phyloP scores from a whole-genome alignment of 2,329 filamentous ascomycete species.

The Cadophora gregata region DNA sequence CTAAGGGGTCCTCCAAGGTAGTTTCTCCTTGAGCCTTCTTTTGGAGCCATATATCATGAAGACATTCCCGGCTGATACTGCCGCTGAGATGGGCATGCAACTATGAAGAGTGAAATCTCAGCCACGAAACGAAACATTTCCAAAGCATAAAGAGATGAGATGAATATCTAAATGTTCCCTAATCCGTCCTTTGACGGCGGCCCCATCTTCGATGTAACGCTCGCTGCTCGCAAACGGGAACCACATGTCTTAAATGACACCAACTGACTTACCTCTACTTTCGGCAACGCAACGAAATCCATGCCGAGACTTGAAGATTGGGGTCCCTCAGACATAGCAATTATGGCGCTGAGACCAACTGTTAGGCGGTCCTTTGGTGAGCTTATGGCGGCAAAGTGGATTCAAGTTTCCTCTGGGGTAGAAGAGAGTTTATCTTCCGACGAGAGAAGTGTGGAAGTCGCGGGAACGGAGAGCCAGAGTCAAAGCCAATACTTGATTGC shows the following conservation, averaged over 20 bases:
- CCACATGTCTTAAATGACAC: conserved; percentile 26
- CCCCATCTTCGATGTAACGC: conserved; percentile 18
- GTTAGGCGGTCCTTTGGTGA: background rate
- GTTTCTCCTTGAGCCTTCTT: conserved; percentile 60
- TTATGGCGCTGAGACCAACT: conserved; percentile 16
- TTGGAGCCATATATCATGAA: conserved; percentile 75
- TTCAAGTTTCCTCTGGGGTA: background rate
- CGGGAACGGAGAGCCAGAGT: background rate
- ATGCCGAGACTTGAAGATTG: conserved; percentile 25
- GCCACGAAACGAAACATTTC: conserved; percentile 28
- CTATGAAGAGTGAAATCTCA: conserved; percentile 49
- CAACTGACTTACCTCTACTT: conserved; percentile 55
- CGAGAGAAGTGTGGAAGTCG: conserved; percentile 8
- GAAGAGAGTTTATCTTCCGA: conserved; percentile 14
- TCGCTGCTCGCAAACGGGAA: conserved; percentile 16
- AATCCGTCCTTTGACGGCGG: background rate
- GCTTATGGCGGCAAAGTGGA: conserved; percentile 1
- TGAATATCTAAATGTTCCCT: conserved; percentile 2
- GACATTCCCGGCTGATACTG: conserved; percentile 73
- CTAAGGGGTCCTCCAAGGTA: conserved; percentile 68
- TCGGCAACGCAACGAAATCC: conserved; percentile 56
- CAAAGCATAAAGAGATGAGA: background rate
- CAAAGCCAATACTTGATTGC: conserved; percentile 6
- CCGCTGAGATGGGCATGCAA: conserved; percentile 83
- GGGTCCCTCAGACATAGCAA: background rate